phyloP scores from a whole-genome alignment of 345 rosid species.

The Pugionium cornutum region DNA sequence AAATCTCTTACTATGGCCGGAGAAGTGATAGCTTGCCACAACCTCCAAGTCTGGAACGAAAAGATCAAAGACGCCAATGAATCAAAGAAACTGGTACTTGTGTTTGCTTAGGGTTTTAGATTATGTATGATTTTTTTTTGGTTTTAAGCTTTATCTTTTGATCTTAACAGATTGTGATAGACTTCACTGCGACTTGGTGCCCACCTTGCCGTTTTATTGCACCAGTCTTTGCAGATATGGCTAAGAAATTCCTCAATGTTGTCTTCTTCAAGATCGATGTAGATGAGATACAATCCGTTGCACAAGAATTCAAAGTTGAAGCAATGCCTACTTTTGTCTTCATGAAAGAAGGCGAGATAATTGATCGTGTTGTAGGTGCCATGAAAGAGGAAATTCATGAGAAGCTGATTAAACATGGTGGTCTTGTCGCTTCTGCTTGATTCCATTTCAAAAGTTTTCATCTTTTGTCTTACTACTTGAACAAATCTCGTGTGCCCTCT shows the following conservation, averaged over 20 bases:
- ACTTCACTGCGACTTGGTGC: constrained; percentile 68
- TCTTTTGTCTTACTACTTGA: neutral
- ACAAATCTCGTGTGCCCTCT: no score
- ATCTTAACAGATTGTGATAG: constrained; percentile 53
- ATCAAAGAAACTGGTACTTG: constrained; percentile 50
- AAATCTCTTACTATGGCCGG: constrained; percentile 45
- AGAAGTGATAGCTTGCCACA: constrained; percentile 62
- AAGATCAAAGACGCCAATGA: constrained; percentile 46
- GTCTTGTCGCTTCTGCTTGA: constrained; percentile 46
- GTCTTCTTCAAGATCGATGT: constrained; percentile 75
- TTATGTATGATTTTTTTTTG: neutral
- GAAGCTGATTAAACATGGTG: constrained; percentile 50
- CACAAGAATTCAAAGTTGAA: constrained; percentile 57
- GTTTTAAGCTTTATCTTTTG: neutral
- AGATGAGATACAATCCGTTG: constrained; percentile 65
- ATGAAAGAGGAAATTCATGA: constrained; percentile 55
- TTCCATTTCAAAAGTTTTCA: neutral
- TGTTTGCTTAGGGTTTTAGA: neutral
- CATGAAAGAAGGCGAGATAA: constrained; percentile 53
- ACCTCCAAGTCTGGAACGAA: constrained; percentile 48
- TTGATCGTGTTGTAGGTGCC: constrained; percentile 66
- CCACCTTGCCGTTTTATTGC: constrained; percentile 38
- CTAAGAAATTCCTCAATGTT: constrained; percentile 48
- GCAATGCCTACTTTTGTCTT: constrained; percentile 38
- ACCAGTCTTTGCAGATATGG: constrained; percentile 58